Percentiles rank a stretch among this genome's conserved stretches.
Conservation (phyloP, 495 filamentous ascomycete genomes). For the Xylaria cubensis region DNA sequence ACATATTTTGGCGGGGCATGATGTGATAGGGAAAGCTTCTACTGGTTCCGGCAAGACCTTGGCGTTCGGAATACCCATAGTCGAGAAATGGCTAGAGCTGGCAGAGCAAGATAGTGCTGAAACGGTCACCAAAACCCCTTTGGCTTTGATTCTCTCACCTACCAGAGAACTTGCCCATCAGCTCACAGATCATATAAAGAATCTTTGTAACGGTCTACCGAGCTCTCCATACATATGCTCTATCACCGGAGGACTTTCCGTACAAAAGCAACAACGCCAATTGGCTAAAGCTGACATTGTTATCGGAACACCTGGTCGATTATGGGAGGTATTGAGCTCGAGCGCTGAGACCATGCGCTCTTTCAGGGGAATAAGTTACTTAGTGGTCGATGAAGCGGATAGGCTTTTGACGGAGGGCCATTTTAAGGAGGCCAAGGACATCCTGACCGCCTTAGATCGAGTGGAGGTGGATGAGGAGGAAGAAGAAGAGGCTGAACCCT, state of each 20-base stretch:
- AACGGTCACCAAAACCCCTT: slow-evolving; percentile 58
- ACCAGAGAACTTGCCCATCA: slow-evolving; percentile 95
- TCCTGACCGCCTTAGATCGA: slow-evolving; percentile 76
- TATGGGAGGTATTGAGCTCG: slow-evolving; percentile 92
- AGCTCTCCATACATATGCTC: slow-evolving; percentile 74
- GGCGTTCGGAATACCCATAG: slow-evolving; percentile 80
- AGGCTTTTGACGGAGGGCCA: slow-evolving; percentile 89
- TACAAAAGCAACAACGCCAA: slow-evolving; percentile 90
- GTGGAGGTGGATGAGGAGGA: slow-evolving; percentile 49
- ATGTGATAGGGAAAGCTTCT: slow-evolving; percentile 81
- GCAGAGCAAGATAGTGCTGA: slow-evolving; percentile 40
- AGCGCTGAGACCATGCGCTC: slow-evolving; percentile 57
- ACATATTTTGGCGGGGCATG: slow-evolving; percentile 72
- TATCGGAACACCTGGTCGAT: slow-evolving; percentile 86
- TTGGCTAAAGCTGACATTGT: slow-evolving; percentile 82
- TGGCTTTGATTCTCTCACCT: slow-evolving; percentile 90
- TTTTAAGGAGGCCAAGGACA: slow-evolving; percentile 91
- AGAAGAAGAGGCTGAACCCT: slow-evolving; percentile 37
- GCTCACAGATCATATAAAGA: slow-evolving; percentile 77
- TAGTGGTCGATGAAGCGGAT: slow-evolving; percentile 96
- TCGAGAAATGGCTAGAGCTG: slow-evolving; percentile 66
- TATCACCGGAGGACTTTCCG: slow-evolving; percentile 86
- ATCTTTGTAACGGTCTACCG: slow-evolving; percentile 67
- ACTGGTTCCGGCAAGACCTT: slow-evolving; percentile 88
- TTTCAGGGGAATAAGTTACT: slow-evolving; percentile 75